Conservation (phyloP, 495 filamentous ascomycete species). For the Margaritispora aquatica region DNA sequence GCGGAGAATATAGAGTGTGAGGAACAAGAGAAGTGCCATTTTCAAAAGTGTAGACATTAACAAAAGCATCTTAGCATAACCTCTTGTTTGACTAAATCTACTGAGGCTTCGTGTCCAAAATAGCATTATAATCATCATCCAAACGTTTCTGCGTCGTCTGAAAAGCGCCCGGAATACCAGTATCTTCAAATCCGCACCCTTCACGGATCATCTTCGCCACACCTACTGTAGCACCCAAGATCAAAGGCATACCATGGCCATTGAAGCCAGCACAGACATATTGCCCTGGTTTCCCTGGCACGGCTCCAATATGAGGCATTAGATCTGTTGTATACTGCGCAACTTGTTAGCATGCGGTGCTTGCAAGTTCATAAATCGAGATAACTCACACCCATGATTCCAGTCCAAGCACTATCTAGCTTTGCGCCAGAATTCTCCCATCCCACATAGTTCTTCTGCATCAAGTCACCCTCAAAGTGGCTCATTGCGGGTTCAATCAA, state of each 20-base stretch:
- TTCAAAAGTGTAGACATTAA: no score
- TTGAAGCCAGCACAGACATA: slow-evolving; percentile 47
- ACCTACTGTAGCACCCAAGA: slow-evolving; percentile 35
- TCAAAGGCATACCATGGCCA: slow-evolving; percentile 46
- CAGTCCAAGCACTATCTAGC: slow-evolving; percentile 52
- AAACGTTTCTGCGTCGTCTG: slow-evolving; percentile 27
- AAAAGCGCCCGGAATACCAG: slow-evolving; percentile 32
- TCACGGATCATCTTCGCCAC: slow-evolving; percentile 39
- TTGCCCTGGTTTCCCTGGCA: slow-evolving; percentile 35
- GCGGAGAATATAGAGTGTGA: no score
- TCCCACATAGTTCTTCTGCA: slow-evolving; percentile 43
- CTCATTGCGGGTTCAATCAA: slow-evolving; percentile 45
- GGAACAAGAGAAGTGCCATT: no score
- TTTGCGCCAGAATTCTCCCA: slow-evolving; percentile 48
- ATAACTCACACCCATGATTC: slow-evolving; percentile 44
- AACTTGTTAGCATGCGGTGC: not conserved
- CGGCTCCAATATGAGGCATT: slow-evolving; percentile 19
- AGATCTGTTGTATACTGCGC: slow-evolving; percentile 25
- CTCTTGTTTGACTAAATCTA: no score
- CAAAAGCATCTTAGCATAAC: not conserved
- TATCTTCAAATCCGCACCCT: slow-evolving; percentile 31
- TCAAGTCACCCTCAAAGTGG: slow-evolving; percentile 38
- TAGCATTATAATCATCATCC: slow-evolving; percentile 2
- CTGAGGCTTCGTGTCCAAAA: not conserved
- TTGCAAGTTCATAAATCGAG: not conserved